Percentiles rank a stretch among this genome's conserved stretches.
phyloP scores from a whole-genome alignment of 1,139 yeast species.

The Candida sojae region DNA sequence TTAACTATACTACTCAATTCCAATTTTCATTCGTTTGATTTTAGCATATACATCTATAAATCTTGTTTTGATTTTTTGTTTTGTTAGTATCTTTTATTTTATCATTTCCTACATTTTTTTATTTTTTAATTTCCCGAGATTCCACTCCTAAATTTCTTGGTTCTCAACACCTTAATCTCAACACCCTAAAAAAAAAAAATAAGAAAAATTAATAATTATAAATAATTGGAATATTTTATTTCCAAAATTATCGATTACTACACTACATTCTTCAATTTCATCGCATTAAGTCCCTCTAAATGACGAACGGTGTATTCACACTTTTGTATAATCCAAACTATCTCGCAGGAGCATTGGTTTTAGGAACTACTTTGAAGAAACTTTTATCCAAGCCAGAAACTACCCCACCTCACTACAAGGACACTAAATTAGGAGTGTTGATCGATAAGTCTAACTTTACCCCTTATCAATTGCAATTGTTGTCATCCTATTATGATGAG shows the following conservation, averaged over 20 bases:
- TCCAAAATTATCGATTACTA: too few species aligned
- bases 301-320: constrained; percentile 61
- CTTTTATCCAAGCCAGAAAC: constrained; percentile 13
- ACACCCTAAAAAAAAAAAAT: neutral
- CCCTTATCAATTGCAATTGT: constrained; percentile 27
- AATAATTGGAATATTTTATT: too few species aligned
- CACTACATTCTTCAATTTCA: too few species aligned
- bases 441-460: constrained; percentile 34
- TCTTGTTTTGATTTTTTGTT: neutral
- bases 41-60: too few species aligned
- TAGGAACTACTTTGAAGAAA: constrained; percentile 45
- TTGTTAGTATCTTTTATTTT: neutral
- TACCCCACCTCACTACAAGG: constrained; percentile 6
- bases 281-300: neutral
- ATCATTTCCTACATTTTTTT: neutral
- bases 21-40: neutral
- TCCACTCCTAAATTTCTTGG: neutral
- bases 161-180: neutral
- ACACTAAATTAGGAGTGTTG: constrained; percentile 30
- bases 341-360: constrained; percentile 73
- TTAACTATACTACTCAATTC: too few species aligned
- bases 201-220: too few species aligned
- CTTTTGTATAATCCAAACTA: constrained; percentile 66
- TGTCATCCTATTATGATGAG: constrained; percentile 30
- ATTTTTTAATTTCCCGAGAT: neutral